These are phyloP conservation scores for Lenwebbia sp. DNA, from an alignment of 345 rosid species.

Conservation along the genomic window DNA sequence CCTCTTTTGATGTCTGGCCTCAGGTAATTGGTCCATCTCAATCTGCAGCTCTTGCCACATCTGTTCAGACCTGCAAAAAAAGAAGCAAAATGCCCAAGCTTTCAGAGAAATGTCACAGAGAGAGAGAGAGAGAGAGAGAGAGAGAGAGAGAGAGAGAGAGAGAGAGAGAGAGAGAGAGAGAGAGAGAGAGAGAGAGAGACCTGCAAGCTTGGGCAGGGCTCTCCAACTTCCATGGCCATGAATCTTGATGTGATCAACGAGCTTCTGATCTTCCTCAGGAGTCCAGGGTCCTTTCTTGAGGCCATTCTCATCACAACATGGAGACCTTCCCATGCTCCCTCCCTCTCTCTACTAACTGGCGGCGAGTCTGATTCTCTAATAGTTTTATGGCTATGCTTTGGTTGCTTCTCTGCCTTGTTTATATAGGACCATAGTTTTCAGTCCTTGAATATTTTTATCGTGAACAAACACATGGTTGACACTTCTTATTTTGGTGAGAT, in stretches of 20 bases:
- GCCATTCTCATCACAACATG: conserved; percentile 48
- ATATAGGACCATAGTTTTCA: neutral
- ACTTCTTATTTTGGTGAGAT: neutral
- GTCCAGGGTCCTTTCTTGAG: conserved; percentile 66
- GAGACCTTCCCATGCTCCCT: conserved; percentile 36
- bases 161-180: neutral
- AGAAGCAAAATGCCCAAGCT: neutral
- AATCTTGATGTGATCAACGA: conserved; percentile 30
- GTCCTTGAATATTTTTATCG: neutral
- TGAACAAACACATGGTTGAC: neutral
- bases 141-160: no score
- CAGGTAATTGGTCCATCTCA: conserved; percentile 76
- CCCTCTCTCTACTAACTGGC: neutral
- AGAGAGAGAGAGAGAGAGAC: conserved; percentile 1
- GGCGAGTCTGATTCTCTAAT: conserved; percentile 5
- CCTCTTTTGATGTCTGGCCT: conserved; percentile 84
- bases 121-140: no score
- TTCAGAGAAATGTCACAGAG: neutral
- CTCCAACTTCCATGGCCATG: conserved; percentile 68
- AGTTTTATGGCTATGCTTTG: conserved; percentile 1
- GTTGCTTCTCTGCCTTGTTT: neutral
- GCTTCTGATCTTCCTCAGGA: conserved; percentile 52
- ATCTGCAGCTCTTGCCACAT: conserved; percentile 79
- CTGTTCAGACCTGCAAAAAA: conserved; percentile 51
- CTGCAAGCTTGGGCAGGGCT: conserved; percentile 61